A percentile compares a stretch with the other conserved stretches of the same genome.
Evolutionary conservation across 192 early-diverging fungal genomes (phyloP).

Genomic region (Coemansia sp.): DNA sequence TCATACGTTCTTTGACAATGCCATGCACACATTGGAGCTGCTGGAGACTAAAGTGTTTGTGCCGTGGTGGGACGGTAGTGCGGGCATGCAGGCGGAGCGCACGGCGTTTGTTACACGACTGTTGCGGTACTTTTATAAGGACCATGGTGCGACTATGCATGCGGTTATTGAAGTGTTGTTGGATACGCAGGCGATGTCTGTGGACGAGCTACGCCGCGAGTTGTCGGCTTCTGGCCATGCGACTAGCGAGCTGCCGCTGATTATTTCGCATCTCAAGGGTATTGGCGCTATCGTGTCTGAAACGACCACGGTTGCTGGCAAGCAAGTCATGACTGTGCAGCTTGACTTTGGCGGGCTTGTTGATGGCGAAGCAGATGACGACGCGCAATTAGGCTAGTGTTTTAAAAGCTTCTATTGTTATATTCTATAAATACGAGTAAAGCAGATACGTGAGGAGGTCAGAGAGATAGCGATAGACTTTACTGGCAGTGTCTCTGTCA

Average conservation of each 20-base stretch:
- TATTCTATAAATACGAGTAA: too few relatives aligned
- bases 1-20: constrained; percentile 12
- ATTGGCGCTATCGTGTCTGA: constrained; percentile 38
- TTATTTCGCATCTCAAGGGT: constrained; percentile 29
- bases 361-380: constrained; percentile 8
- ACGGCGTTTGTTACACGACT: constrained; percentile 29
- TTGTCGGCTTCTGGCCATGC: constrained; percentile 36
- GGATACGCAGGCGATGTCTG: constrained; percentile 40
- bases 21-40: constrained; percentile 24
- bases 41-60: constrained; percentile 49
- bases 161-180: constrained; percentile 37
- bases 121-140: constrained; percentile 49
- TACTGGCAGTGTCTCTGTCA: too few relatives aligned
- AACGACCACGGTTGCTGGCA: constrained; percentile 26
- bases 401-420: neutral
- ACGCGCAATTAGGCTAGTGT: neutral
- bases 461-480: too few relatives aligned
- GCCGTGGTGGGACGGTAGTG: constrained; percentile 45
- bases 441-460: too few relatives aligned
- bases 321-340: constrained; percentile 39
- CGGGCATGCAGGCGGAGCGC: constrained; percentile 27
- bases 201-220: constrained; percentile 41
- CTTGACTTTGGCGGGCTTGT: constrained; percentile 42
- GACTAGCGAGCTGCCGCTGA: constrained; percentile 35
- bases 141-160: constrained; percentile 50